These are phyloP conservation scores for Talinum fruticosum DNA, from an alignment of 148 eudicot species.

Conservation along the genomic window DNA sequence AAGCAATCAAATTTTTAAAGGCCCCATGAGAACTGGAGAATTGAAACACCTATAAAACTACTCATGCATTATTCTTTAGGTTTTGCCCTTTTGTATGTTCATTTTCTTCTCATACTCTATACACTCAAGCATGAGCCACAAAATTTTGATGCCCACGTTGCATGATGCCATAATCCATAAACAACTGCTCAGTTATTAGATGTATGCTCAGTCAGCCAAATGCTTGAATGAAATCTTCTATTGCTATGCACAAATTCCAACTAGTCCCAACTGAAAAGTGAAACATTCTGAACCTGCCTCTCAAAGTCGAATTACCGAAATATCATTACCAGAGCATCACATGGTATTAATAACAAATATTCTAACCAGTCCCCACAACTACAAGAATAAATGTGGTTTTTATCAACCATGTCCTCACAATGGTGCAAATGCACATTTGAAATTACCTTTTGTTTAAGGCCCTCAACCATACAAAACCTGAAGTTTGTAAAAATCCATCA, in stretches of 20 bases:
- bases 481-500: background rate
- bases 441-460: background rate
- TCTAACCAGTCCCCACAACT: background rate
- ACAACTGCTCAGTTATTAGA: background rate
- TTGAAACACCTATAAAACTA: background rate
- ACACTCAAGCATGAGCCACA: background rate
- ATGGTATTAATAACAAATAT: background rate
- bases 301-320: background rate
- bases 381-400: background rate
- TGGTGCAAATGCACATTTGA: background rate
- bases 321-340: background rate
- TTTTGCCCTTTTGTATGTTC: background rate
- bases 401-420: background rate
- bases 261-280: background rate
- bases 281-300: background rate
- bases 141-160: background rate
- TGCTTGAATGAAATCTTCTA: too few relatives aligned
- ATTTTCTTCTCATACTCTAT: background rate
- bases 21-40: background rate
- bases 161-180: background rate
- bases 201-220: too few relatives aligned
- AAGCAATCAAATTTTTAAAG: background rate
- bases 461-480: background rate
- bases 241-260: background rate
- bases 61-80: background rate